Conservation (phyloP, 2,329 filamentous ascomycete species). For the Scytalidium sp. region DNA sequence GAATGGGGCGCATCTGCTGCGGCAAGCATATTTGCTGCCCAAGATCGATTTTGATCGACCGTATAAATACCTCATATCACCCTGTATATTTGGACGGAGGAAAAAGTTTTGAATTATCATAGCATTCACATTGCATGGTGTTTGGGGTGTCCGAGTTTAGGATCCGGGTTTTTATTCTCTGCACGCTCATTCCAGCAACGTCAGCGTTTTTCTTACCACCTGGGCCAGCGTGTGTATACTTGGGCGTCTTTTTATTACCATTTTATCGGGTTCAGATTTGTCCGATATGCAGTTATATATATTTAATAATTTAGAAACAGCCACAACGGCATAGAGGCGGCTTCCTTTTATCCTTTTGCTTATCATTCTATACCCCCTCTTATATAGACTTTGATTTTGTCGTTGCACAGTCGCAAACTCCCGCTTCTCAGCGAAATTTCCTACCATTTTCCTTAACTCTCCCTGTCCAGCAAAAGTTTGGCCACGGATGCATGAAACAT, state of each 20-base stretch:
- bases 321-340: not conserved
- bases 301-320: not conserved
- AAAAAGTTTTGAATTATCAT: slow-evolving; percentile 25
- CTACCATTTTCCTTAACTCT: not conserved
- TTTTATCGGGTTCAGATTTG: not conserved
- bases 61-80: slow-evolving; percentile 10
- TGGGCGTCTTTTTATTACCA: not conserved
- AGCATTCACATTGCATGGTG: slow-evolving; percentile 30
- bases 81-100: slow-evolving; percentile 27
- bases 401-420: not conserved
- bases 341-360: not conserved
- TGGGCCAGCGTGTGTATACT: not conserved
- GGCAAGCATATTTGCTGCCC: slow-evolving; percentile 75
- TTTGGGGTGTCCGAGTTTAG: slow-evolving; percentile 20
- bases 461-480: not conserved
- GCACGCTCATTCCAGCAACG: slow-evolving; percentile 2
- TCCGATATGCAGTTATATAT: not conserved
- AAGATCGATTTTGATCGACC: slow-evolving; percentile 52
- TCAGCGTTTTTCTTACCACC: not conserved
- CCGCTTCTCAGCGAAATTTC: not conserved
- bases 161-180: not conserved
- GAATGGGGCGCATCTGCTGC: slow-evolving; percentile 86
- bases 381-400: not conserved
- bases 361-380: not conserved
- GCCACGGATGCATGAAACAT: not conserved